Conservation (phyloP, 1,284 basidiomycete genomes). For the Sporisorium reilianum region DNA sequence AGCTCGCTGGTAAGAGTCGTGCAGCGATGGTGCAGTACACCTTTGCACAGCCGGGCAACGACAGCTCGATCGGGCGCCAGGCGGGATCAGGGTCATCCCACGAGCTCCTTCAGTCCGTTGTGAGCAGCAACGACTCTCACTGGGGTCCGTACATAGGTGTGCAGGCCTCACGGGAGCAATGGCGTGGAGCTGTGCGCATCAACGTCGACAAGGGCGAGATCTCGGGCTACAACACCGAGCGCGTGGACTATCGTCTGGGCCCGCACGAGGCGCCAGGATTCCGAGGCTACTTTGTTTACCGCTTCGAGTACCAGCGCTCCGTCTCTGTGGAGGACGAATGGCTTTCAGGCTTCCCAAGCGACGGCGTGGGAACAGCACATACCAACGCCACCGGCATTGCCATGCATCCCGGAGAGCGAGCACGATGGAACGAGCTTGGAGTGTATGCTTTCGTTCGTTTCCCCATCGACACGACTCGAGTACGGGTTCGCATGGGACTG, state of each 20-base stretch:
- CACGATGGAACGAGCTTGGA: conserved; percentile 70
- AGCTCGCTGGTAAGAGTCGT: conserved; percentile 83
- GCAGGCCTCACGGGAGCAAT: conserved; percentile 78
- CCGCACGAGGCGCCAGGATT: conserved; percentile 71
- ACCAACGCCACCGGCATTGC: conserved; percentile 73
- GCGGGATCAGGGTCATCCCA: not conserved
- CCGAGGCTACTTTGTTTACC: conserved; percentile 82
- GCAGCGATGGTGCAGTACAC: conserved; percentile 77
- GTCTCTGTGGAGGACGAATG: conserved; percentile 13
- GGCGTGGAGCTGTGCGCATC: conserved; percentile 75
- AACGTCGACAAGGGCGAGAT: conserved; percentile 74
- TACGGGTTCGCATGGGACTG: conserved; percentile 79
- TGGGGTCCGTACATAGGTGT: conserved; percentile 76
- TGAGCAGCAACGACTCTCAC: not conserved
- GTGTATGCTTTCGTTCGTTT: conserved; percentile 77
- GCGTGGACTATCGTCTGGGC: conserved; percentile 72
- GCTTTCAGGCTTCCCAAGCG: conserved; percentile 14
- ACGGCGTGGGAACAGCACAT: conserved; percentile 29
- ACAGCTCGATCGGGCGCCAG: not conserved
- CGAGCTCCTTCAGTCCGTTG: not conserved
- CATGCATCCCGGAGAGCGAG: conserved; percentile 48
- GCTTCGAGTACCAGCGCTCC: conserved; percentile 73
- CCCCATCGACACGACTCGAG: conserved; percentile 66
- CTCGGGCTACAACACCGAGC: conserved; percentile 78
- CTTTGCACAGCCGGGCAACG: conserved; percentile 11